Evolutionary conservation across 495 filamentous ascomycete species (phyloP), one percentile per base, ranked within the genome.

Genomic region (Aspergillus taichungensis): DNA sequence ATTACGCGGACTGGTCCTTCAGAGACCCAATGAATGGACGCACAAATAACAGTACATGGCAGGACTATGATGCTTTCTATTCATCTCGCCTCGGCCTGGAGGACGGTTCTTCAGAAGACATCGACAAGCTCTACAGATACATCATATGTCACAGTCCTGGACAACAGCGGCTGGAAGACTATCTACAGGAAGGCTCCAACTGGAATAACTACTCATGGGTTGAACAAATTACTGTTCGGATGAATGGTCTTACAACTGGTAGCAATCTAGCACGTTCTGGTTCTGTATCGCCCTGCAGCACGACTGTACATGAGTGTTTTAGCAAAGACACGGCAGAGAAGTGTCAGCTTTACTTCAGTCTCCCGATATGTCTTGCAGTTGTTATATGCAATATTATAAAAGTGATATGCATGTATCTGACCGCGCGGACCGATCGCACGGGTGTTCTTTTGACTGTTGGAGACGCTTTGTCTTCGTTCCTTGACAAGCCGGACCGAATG

Each of bases 401-500:
- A 36, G 45, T 46, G 10, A 27, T 37, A 10, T 8, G 40, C 28
- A 39, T 53, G 33, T 28, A 41, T 4, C 11, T 46, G 6, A 34
- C 49, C 3, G 35, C 42, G 14, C 30, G 37, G 28, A 38, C 30
- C 10, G 45, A 42, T 24, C 37, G 28, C 8, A 36, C 29, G 6
- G 18, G 32, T 13, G 41, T 42, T 0, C 28, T 51, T 6, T 28
- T 55, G 29, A 55, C 41, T 1, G 37, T 50, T 0, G 52, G 52
- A 6, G 47, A 55, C 30, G 52, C 52, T 12, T 10, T 55, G 5
- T 37, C 47, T 6, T 55, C 47, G 0, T 55, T 55, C 30, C 30
- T 55, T 6, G 36, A 46, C 3, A 18, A 29, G 5, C 45, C 47
- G 6, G 52, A 55, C 35, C 13, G 14, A 5, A 40, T 40, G 32